phyloP scores from a whole-genome alignment of 2,329 filamentous ascomycete genomes.

The Chalaropsis ovoidea region DNA sequence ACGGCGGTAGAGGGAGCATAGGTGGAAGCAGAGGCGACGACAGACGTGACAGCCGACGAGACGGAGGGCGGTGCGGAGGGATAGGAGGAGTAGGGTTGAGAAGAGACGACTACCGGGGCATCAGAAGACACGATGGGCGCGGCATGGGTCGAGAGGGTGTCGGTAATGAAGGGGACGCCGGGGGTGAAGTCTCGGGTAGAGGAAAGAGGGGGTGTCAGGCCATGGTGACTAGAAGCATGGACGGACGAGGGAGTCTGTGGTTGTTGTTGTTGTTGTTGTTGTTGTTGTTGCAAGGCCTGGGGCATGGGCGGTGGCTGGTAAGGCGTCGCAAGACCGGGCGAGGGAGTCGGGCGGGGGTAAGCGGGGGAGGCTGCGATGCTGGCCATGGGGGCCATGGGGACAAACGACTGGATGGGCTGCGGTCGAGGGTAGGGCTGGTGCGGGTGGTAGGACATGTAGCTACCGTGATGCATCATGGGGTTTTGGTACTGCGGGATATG shows the following conservation, averaged over 20 bases:
- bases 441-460: conserved; percentile 42
- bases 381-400: conserved; percentile 34
- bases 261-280: too few relatives aligned
- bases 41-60: conserved; percentile 8
- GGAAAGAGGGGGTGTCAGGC: conserved; percentile 22
- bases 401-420: conserved; percentile 46
- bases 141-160: not conserved
- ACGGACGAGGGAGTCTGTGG: conserved; percentile 47
- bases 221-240: conserved; percentile 34
- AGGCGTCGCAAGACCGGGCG: conserved; percentile 47
- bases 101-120: conserved; percentile 22
- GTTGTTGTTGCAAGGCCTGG: conserved; percentile 35
- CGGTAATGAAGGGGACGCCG: conserved; percentile 20
- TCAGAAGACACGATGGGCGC: conserved; percentile 19
- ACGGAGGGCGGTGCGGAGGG: conserved; percentile 21
- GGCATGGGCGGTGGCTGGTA: conserved; percentile 45
- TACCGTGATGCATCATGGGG: conserved; percentile 34
- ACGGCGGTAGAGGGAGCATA: not conserved
- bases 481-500: conserved; percentile 33
- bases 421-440: conserved; percentile 36
- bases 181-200: conserved; percentile 23
- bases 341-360: conserved; percentile 41
- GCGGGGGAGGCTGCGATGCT: not conserved
- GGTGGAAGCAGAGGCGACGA: conserved; percentile 13
- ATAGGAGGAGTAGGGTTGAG: conserved; percentile 18